Evolutionary conservation across 495 filamentous ascomycete genomes (phyloP), one percentile per base, ranked within the genome.

Genomic region (Talaromyces thailandensis): DNA sequence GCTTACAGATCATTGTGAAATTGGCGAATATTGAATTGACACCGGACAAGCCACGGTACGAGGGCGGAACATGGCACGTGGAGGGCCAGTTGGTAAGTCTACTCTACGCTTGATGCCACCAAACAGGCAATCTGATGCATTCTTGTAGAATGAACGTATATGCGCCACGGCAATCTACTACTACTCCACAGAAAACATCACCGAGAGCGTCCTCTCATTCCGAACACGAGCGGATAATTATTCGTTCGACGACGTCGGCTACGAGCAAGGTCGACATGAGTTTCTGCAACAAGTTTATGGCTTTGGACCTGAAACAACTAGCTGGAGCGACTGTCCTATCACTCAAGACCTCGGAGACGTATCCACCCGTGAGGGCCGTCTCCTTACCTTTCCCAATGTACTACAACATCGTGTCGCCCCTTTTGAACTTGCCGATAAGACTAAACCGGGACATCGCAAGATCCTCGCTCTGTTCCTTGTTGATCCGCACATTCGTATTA

Each of bases 1-100:
- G 78, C 0, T 64, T 88, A 0, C 86, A 89, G 63, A 74, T 89
- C 5, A 85, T 88, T 51, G 79, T 87, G 57, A 88, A 88, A 64
- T 67, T 89, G 3, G 79, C 80, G 5, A 84, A 81, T 62, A 87
- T 89, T 61, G 69, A 85, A 25, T 71, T 89, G 3, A 82, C 78
- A 0, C 85, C 86, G 0, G 81, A 82, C 51, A 79, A 81, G 18
- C 81, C 83, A 0, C 64, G 69, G 1, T 83, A 81, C 56, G 66
- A 68, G 8, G 80, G 78, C 8, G 79, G 79, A 12, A 67, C 64
- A 7, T 84, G 82, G 80, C 82, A 84, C 64, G 65, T 84, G 18
- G 83, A 85, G 65, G 83, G 83, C 24, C 75, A 77, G 55, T 63
- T 80, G 37, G 71, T 77, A 64, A 68, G 71, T 63, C 2, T 31